phyloP scores from a whole-genome alignment of 345 rosid species.

The Citrus mangshanensis region DNA sequence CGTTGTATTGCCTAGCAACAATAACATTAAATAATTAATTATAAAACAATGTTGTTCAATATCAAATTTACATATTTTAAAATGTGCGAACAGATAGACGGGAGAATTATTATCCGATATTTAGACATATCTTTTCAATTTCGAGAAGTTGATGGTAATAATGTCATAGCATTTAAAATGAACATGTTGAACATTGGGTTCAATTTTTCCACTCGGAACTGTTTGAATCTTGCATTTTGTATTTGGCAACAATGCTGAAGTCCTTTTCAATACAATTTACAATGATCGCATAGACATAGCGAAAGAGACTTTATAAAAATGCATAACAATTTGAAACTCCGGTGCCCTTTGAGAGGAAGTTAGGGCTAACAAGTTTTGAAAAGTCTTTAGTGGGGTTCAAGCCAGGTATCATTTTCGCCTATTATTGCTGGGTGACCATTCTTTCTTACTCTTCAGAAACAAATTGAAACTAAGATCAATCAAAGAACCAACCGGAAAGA shows the following conservation, averaged over 20 bases:
- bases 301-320: not conserved
- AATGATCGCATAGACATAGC: not conserved
- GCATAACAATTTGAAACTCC: not conserved
- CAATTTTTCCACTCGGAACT: not conserved
- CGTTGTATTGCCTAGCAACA: too few relatives aligned
- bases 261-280: slow-evolving; percentile 1
- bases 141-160: not conserved
- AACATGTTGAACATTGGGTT: not conserved
- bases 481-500: not conserved
- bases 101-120: not conserved
- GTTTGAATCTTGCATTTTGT: not conserved
- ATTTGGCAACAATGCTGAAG: not conserved
- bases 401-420: slow-evolving; percentile 5
- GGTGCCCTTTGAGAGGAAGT: slow-evolving; percentile 16
- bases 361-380: not conserved
- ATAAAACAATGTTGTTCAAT: too few relatives aligned
- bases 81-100: too few relatives aligned
- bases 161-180: not conserved
- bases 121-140: not conserved
- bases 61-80: too few relatives aligned
- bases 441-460: not conserved
- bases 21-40: too few relatives aligned
- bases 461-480: not conserved
- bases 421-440: not conserved
- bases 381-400: slow-evolving; percentile 1